Base-by-base conservation (phyloP, 176 grass and related monocot species). In the Avena sativa region DNA sequence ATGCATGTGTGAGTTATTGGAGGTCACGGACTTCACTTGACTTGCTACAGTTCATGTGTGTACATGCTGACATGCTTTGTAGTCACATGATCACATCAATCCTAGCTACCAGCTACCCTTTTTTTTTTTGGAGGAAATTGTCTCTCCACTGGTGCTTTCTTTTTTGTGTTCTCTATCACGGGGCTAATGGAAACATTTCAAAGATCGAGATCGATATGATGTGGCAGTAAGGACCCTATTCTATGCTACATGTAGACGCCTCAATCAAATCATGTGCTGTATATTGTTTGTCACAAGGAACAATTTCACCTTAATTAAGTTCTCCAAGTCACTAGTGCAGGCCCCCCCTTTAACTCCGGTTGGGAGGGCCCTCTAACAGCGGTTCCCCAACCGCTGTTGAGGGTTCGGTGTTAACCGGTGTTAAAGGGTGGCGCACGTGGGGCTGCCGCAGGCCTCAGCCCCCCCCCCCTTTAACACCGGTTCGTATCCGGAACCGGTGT, bases 1-100 rank as follows among this genome's bases (percentile, higher is more conserved):
- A 81, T 67, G 19, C 56, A 32, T 48, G 68, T 51, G 66, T 20
- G 68, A 87, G 68, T 28, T 43, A 49, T 62, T 74, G 13, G 21
- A 26, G 36, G 50, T 88, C 86, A 88, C 80, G 86, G 86, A 73
- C 51, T 88, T 88, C 80, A 58, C 48, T 82, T 82, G 79, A 67
- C 60, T 43, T 53, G n/a, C 71, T 78, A 69, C 46, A 49, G 71
- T 46, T 16, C 61, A 47, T 12, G 6, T 34, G 5, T 30, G 50
- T 67, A 65, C 25, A 26, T 32, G 61, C 78, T 81, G 48, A 65
- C 25, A 81, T 50, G 23, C 78, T 81, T 73, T 73, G 52, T 57
- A 53, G 55, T 71, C 61, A 82, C 71, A 68, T 50, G 79, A 82
- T 81, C 20, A 52, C 58, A 81, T 16, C 61, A 52, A 81, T 16